phyloP scores from a whole-genome alignment of 2,329 filamentous ascomycete genomes.

The Lachnellula hyalina region DNA sequence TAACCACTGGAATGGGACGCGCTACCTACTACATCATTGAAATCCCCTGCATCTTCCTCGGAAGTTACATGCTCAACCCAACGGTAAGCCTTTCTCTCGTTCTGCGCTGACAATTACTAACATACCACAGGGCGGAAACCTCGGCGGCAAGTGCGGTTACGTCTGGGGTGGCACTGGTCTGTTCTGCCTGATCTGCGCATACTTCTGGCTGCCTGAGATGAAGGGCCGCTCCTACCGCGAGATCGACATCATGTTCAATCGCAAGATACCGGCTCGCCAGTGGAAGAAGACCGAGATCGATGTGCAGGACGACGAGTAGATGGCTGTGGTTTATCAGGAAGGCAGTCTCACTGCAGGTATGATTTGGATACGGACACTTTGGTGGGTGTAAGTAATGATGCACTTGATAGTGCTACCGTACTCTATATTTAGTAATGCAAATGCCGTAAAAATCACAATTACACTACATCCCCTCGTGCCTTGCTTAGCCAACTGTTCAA shows the following conservation, averaged over 20 bases:
- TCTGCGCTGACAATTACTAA: conserved; percentile 24
- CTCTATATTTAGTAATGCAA: conserved; percentile 4
- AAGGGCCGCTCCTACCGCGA: conserved; percentile 49
- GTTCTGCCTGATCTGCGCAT: conserved; percentile 43
- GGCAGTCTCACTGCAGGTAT: not conserved
- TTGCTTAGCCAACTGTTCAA: too few species aligned
- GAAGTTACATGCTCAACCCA: conserved; percentile 56
- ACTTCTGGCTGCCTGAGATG: conserved; percentile 53
- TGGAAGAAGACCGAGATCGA: conserved; percentile 51
- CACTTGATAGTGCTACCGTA: not conserved
- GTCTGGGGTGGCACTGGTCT: conserved; percentile 54
- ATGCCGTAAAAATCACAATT: not conserved
- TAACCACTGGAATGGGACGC: conserved; percentile 62
- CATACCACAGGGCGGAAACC: conserved; percentile 33
- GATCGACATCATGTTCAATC: conserved; percentile 44
- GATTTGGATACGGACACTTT: too few species aligned
- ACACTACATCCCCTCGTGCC: not conserved
- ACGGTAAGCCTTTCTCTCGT: conserved; percentile 31
- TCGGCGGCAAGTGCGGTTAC: conserved; percentile 53
- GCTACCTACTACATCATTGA: conserved; percentile 58
- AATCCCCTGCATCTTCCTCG: conserved; percentile 61
- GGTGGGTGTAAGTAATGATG: too few species aligned
- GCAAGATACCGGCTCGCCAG: conserved; percentile 32
- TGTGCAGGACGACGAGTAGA: conserved; percentile 57
- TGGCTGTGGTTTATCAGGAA: conserved; percentile 7